Percentiles rank a stretch among this genome's conserved stretches.
phyloP scores from a whole-genome alignment of 805 yeast species.

The Jamesozyma jinghongensis region DNA sequence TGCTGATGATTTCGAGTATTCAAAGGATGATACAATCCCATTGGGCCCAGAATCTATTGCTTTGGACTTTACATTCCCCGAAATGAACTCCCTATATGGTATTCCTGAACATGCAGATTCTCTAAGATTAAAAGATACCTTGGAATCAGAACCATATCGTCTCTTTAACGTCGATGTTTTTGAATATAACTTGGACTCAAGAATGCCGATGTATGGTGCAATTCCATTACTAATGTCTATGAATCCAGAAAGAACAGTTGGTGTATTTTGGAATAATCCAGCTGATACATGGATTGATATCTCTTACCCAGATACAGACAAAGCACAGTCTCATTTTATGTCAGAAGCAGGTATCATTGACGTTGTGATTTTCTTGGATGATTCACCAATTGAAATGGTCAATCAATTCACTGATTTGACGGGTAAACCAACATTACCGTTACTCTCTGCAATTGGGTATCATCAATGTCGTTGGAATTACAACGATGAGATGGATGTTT shows the following conservation, averaged over 20 bases:
- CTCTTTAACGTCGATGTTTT: conserved; percentile 90
- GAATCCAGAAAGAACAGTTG: conserved; percentile 49
- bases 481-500: conserved; percentile 76
- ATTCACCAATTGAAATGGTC: conserved; percentile 47
- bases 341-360: conserved; percentile 85
- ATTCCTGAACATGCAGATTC: conserved; percentile 94
- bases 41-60: conserved; percentile 88
- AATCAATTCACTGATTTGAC: conserved; percentile 57
- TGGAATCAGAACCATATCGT: conserved; percentile 62
- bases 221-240: conserved; percentile 78
- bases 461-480: conserved; percentile 99
- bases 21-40: conserved; percentile 54
- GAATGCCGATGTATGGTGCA: conserved; percentile 89
- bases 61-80: conserved; percentile 58
- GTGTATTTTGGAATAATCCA: conserved; percentile 83
- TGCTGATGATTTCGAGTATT: conserved; percentile 61
- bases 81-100: conserved; percentile 68
- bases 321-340: conserved; percentile 73
- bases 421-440: conserved; percentile 69
- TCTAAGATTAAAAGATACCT: conserved; percentile 63
- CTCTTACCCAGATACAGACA: conserved; percentile 12
- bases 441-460: conserved; percentile 71
- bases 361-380: conserved; percentile 55
- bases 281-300: conserved; percentile 91
- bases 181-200: conserved; percentile 78